A percentile compares a stretch with the other conserved stretches of the same genome.
Evolutionary conservation across 129 eudicot species (phyloP).

Genomic region (Lactuca sativa): DNA sequence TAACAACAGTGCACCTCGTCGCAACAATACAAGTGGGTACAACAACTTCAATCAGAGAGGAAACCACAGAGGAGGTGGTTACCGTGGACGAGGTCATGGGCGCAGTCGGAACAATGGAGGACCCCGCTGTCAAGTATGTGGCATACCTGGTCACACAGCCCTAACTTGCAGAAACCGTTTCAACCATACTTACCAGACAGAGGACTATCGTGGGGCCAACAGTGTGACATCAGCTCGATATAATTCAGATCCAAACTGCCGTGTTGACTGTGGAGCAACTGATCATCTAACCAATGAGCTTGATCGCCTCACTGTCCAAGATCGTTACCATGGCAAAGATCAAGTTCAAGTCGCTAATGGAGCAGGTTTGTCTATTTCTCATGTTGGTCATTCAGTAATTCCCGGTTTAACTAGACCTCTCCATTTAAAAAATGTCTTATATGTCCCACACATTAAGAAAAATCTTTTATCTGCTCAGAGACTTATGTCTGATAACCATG

Average conservation of each 20-base stretch:
- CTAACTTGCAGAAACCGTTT: no score
- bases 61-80: background rate
- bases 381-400: background rate
- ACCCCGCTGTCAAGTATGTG: no score
- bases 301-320: background rate
- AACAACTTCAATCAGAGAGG: background rate
- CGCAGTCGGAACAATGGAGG: no score
- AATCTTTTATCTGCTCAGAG: no score
- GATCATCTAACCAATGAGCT: background rate
- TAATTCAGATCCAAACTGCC: background rate
- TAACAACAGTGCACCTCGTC: background rate
- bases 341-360: background rate
- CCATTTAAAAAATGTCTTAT: no score
- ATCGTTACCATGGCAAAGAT: background rate
- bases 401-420: no score
- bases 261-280: no score
- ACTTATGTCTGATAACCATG: no score
- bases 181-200: no score
- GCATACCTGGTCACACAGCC: no score
- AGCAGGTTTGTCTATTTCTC: background rate
- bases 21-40: background rate
- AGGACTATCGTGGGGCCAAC: background rate
- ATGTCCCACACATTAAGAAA: no score
- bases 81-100: background rate
- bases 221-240: background rate